Conservation (phyloP, 2,329 filamentous ascomycete genomes). For the Trichoderma breve region DNA sequence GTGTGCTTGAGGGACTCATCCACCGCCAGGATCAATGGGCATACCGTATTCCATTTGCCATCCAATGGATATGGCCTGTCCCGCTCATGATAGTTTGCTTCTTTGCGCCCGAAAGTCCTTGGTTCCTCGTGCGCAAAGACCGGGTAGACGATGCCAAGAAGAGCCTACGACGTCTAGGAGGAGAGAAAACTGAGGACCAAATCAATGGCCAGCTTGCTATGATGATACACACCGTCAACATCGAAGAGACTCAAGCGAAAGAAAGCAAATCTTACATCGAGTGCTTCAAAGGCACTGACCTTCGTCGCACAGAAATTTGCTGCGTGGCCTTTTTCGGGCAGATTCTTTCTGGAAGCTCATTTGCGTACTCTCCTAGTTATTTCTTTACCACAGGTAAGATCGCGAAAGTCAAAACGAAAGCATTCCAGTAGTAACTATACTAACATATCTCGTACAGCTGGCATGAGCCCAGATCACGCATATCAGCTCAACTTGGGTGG, state of each 20-base stretch:
- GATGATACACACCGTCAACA: constrained; percentile 43
- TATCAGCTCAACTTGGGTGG: constrained; percentile 40
- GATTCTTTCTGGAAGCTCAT: constrained; percentile 19
- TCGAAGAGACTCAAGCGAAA: constrained; percentile 38
- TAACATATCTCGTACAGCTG: constrained; percentile 26
- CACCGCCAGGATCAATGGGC: constrained; percentile 40
- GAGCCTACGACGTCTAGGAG: constrained; percentile 33
- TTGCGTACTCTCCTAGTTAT: constrained; percentile 40
- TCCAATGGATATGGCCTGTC: constrained; percentile 22
- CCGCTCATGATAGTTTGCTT: constrained; percentile 28
- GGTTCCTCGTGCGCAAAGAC: constrained; percentile 41
- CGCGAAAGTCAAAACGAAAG: neutral
- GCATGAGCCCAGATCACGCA: constrained; percentile 30
- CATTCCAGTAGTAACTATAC: neutral
- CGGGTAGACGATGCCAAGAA: constrained; percentile 24
- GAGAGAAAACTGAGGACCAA: neutral
- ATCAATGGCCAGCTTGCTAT: constrained; percentile 34
- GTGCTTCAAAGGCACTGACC: constrained; percentile 44
- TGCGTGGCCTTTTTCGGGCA: constrained; percentile 21
- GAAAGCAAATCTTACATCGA: constrained; percentile 41
- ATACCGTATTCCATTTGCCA: constrained; percentile 41
- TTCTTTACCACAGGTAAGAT: constrained; percentile 31
- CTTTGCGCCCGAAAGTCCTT: constrained; percentile 34
- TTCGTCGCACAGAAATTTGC: constrained; percentile 53
- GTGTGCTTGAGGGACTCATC: constrained; percentile 28